Evolutionary conservation across 306 rosid genomes (phyloP).

Genomic region (Cicer chorassanicum): DNA sequence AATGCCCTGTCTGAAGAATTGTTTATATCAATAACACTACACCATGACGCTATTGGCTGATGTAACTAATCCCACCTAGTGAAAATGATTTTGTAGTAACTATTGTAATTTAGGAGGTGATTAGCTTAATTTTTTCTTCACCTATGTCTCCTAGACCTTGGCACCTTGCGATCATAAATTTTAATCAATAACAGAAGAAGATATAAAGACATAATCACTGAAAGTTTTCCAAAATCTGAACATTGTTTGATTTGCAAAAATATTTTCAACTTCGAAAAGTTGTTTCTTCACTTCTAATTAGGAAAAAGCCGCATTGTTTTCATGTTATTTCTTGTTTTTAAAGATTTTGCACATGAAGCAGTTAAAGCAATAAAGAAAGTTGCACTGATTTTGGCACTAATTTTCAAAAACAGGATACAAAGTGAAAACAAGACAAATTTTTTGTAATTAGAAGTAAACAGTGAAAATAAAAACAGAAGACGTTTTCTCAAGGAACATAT

Average conservation of each 20-base stretch:
- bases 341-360: conserved; percentile 8
- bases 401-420: background rate
- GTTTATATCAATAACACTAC: background rate
- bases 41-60: too few relatives aligned
- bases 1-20: background rate
- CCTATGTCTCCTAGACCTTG: background rate
- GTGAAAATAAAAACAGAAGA: background rate
- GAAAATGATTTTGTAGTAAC: background rate
- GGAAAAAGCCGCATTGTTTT: background rate
- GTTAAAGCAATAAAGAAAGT: background rate
- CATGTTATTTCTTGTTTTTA: background rate
- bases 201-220: conserved; percentile 14
- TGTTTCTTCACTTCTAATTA: background rate
- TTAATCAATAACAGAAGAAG: background rate
- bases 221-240: conserved; percentile 19
- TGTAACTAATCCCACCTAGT: background rate
- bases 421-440: background rate
- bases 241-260: conserved; percentile 2
- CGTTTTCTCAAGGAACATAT: conserved; percentile 11
- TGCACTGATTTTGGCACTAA: background rate
- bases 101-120: conserved; percentile 3
- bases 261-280: background rate
- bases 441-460: background rate
- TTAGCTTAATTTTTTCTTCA: background rate
- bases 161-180: background rate